Percentiles rank a stretch among this genome's conserved stretches.
Conservation (phyloP, 169 alveolate genomes). For the Neospora caninum region DNA sequence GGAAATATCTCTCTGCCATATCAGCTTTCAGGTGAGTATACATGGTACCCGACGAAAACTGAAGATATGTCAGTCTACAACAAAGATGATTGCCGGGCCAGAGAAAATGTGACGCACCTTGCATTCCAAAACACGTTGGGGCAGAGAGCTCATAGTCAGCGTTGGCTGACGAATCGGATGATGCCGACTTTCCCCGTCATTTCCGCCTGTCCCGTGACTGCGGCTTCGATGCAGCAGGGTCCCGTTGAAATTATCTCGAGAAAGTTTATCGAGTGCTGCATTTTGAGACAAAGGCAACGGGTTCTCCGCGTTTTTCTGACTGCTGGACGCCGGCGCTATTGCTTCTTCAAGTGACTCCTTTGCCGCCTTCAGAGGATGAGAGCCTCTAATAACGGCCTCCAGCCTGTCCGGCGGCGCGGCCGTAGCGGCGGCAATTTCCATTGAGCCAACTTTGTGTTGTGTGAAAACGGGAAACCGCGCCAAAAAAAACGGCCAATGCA, state of each 20-base stretch:
- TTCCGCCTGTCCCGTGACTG: background rate
- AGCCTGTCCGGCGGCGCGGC: too few species aligned
- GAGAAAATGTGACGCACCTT: background rate
- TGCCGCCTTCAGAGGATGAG: too few species aligned
- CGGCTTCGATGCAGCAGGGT: too few species aligned
- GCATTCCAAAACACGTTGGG: constrained; percentile 48
- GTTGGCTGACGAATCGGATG: constrained; percentile 8
- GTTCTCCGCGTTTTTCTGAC: background rate
- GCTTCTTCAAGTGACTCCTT: background rate
- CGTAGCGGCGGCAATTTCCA: too few species aligned
- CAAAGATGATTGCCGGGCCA: background rate
- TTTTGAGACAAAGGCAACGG: background rate
- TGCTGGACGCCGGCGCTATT: background rate
- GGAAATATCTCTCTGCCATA: background rate
- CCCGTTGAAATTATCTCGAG: too few species aligned
- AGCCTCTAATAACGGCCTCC: too few species aligned
- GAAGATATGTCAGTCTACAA: background rate
- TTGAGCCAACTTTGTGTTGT: too few species aligned
- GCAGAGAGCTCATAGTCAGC: constrained; percentile 13
- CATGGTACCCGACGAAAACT: background rate
- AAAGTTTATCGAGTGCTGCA: background rate
- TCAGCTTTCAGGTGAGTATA: background rate
- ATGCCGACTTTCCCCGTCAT: background rate
- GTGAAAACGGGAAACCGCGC: too few species aligned
- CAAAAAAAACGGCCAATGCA: too few species aligned